These are phyloP conservation scores for Penicillium sp. DNA, from an alignment of 2,329 filamentous ascomycete species.

Conservation along the genomic window DNA sequence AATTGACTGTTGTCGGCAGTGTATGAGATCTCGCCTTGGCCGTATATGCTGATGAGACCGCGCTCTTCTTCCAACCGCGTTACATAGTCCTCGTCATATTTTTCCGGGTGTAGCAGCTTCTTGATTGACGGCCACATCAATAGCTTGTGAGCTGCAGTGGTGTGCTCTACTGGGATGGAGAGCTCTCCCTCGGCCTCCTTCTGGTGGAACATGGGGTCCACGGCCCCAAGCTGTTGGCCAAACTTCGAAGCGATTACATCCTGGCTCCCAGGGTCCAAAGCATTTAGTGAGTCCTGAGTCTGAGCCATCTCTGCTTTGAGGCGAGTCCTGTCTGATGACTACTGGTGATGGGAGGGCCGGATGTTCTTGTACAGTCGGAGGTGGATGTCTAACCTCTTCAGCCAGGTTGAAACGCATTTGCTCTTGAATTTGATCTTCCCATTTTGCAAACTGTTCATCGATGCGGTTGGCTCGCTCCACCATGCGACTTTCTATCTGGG, in stretches of 20 bases:
- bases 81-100: too few species aligned
- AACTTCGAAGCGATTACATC: background rate
- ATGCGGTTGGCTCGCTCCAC: too few species aligned
- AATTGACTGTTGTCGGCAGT: constrained; percentile 49
- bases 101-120: too few species aligned
- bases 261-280: background rate
- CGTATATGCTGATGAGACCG: constrained; percentile 71
- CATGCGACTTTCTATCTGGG: too few species aligned
- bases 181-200: too few species aligned
- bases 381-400: too few species aligned
- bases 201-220: constrained; percentile 3
- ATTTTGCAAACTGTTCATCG: too few species aligned
- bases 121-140: too few species aligned
- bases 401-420: background rate
- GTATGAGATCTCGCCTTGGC: constrained; percentile 71
- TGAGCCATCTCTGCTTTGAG: background rate
- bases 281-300: background rate
- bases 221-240: background rate
- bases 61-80: constrained; percentile 63
- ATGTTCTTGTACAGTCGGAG: background rate
- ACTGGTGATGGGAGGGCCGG: background rate
- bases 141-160: too few species aligned
- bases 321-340: background rate
- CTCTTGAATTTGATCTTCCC: background rate
- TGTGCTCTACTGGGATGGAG: too few species aligned